Evolutionary conservation across 768 basidiomycete genomes (phyloP), one percentile per base, ranked within the genome.

Genomic region (Mycena latifolia): DNA sequence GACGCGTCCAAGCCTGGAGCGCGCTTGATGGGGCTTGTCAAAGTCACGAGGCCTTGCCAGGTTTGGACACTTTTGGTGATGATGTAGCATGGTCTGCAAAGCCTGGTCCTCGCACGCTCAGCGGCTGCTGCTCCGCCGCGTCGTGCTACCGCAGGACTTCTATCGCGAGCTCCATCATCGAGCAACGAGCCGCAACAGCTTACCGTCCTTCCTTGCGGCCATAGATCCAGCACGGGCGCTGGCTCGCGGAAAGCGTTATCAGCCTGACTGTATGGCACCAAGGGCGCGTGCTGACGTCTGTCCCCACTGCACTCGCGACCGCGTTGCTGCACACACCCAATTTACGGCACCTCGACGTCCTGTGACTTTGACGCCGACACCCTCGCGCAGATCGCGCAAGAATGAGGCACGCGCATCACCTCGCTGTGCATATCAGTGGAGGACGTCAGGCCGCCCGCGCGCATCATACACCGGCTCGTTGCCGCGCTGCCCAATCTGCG

Each of bases 81-180:
- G 75, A 31, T 83, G 79, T 61, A 73, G 82, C 0, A 76, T 82
- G 48, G 81, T 86, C 31, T 83, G 79, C 78, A 77, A 70, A 65
- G 77, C 75, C 43, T 86, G 85, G 84, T 79, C 82, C 7, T 59
- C 72, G 20, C 76, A 77, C 58, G 77, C 82, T 5, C 85, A 86
- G 63, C 79, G 77, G 43, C 79, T 84, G 28, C 79, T 85, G 63
- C 85, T 85, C 72, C 79, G 76, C 47, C 77, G 77, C 53, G 76
- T 84, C 57, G 71, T 73, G 37, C 76, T 85, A 2, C 69, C 69
- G 5, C n/a, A 60, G 41, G 66, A 66, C 29, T 37, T 66, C 15
- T 66, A 70, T 53, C 33, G 41, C 17, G 41, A 57, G 7, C 69
- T 65, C 10, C 29, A 60, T 48, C 52, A 25, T 7, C 33, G 61